Conservation (phyloP, 768 basidiomycete species). For the Rhizopogon roseolus region DNA sequence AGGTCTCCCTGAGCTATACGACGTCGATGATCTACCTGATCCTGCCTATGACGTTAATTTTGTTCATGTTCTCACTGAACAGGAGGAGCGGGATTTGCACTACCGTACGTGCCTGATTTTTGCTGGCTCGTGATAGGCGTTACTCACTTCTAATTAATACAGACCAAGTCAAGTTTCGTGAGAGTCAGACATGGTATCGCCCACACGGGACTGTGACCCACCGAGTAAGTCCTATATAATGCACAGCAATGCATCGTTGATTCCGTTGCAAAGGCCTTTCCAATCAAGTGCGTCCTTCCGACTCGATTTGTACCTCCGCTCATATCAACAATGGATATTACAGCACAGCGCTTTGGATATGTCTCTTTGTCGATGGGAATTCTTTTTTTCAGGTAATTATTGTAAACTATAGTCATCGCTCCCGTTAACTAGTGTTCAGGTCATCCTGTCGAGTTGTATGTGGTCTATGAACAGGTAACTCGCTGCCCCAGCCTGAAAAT, state of each 20-base stretch:
- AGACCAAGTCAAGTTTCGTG: slow-evolving; percentile 69
- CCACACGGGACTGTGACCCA: slow-evolving; percentile 83
- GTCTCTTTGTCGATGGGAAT: slow-evolving; percentile 69
- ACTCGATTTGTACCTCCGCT: not conserved
- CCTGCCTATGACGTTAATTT: slow-evolving; percentile 67
- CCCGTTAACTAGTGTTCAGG: slow-evolving; percentile 25
- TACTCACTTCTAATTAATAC: slow-evolving; percentile 1
- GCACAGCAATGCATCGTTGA: slow-evolving; percentile 2
- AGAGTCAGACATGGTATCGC: slow-evolving; percentile 81
- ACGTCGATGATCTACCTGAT: slow-evolving; percentile 79
- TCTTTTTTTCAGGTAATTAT: slow-evolving; percentile 67
- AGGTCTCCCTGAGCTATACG: slow-evolving; percentile 64
- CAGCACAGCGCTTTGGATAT: slow-evolving; percentile 69
- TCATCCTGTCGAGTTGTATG: slow-evolving; percentile 71
- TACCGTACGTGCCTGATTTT: slow-evolving; percentile 43
- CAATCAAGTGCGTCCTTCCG: slow-evolving; percentile 39
- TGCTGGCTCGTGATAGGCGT: not conserved
- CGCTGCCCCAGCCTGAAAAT: not conserved
- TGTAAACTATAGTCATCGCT: not conserved
- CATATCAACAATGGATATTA: not conserved
- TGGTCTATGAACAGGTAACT: slow-evolving; percentile 68
- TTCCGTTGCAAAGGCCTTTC: slow-evolving; percentile 50
- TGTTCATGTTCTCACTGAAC: slow-evolving; percentile 62
- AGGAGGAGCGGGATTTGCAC: slow-evolving; percentile 60
- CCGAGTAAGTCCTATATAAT: slow-evolving; percentile 35